Evolutionary conservation across 331 rosid genomes (phyloP), one percentile per base, ranked within the genome.

Genomic region (Phaseolus coccineus): DNA sequence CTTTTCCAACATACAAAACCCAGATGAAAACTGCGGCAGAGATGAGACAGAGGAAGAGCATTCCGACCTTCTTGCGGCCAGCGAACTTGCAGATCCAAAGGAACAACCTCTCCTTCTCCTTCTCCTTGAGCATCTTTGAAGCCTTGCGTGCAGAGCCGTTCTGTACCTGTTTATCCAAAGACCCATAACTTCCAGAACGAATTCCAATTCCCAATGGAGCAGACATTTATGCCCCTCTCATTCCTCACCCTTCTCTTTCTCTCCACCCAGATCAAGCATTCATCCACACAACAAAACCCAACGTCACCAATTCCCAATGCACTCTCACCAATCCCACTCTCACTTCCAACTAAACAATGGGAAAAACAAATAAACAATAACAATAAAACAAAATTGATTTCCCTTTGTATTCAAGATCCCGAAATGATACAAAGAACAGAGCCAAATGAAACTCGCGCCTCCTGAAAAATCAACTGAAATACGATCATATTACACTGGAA

Each of bases 181-280:
- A 88, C 67, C 98, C 97, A 80, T 91, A 93, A 88, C 98, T 93
- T 44, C 82, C 89, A 9, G 98, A 87, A 50, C 97, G 97, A 87
- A 91, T 87, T 40, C 94, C 94, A 84, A 93, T 82, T 58, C 96
- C 91, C 87, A 88, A 84, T 79, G 87, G 84, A 87, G 90, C 80
- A 80, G 69, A 22, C 98, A 93, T 93, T 88, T 76, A 64, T 62
- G 67, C 89, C 35, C 81, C 85, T 86, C 91, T 89, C 94, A 90
- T 88, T 78, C 83, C 89, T 82, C 83, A 47, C 85, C 85, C 82
- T 51, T 66, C 69, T 53, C 68, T 58, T 59, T 27, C 68, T 48
- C 77, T 28, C 70, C 56, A 12, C 57, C 7, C 55, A 71, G 59
- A 69, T 69, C 74, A 50, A 10, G 5, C 63, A 50, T 78, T 64